Evolutionary conservation across 345 rosid genomes (phyloP).

Genomic region (Salix exigua): DNA sequence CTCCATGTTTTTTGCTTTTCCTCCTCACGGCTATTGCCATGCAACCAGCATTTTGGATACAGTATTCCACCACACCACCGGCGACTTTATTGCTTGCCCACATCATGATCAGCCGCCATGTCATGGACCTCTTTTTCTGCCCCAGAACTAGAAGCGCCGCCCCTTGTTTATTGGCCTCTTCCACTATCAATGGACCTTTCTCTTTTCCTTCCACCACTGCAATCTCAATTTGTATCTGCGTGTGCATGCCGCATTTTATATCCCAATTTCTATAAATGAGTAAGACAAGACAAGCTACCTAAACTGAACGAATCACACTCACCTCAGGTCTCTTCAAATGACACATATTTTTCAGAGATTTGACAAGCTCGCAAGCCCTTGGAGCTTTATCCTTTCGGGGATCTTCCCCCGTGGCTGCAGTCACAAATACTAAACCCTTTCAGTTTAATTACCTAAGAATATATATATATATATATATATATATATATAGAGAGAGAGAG

Average conservation of each 20-base stretch:
- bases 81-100: conserved; percentile 53
- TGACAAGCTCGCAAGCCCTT: conserved; percentile 45
- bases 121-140: conserved; percentile 64
- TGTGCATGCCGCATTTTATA: neutral
- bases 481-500: too few relatives aligned
- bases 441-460: neutral
- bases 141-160: conserved; percentile 65
- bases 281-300: neutral
- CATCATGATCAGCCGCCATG: conserved; percentile 76
- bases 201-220: conserved; percentile 69
- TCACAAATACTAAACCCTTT: neutral
- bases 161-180: conserved; percentile 69
- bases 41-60: conserved; percentile 76
- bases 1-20: conserved; percentile 77
- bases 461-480: neutral
- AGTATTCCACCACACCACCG: conserved; percentile 67
- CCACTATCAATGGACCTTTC: conserved; percentile 74
- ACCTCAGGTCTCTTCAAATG: conserved; percentile 83
- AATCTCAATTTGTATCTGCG: conserved; percentile 60
- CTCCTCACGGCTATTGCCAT: conserved; percentile 91
- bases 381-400: conserved; percentile 42
- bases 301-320: neutral
- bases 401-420: conserved; percentile 35
- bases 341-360: conserved; percentile 55
- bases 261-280: neutral